A percentile compares a stretch with the other conserved stretches of the same genome.
Conservation (phyloP, 2,329 filamentous ascomycete species). For the Sarocladiaceae sp. region DNA sequence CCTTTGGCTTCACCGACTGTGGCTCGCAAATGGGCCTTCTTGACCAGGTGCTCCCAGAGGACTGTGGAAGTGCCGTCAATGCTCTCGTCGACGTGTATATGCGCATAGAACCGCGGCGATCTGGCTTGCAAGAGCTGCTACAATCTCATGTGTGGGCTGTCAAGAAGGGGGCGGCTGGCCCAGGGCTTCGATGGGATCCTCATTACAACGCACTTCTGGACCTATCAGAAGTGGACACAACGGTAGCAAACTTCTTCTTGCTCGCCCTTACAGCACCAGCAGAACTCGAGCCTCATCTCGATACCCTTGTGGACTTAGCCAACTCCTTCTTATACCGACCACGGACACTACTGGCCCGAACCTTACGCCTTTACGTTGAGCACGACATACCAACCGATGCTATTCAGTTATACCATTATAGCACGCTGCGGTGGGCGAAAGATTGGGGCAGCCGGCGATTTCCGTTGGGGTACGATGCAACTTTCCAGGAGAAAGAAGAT, state of each 20-base stretch:
- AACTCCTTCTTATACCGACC: no score
- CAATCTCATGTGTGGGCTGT: background rate
- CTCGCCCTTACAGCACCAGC: background rate
- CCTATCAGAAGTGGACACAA: background rate
- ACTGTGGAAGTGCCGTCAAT: background rate
- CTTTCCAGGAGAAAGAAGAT: no score
- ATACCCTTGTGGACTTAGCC: no score
- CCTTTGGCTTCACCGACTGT: background rate
- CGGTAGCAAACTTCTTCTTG: background rate
- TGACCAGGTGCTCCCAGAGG: background rate
- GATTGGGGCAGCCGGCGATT: no score
- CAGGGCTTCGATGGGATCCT: no score
- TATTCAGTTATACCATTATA: no score
- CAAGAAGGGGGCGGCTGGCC: no score
- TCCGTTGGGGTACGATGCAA: no score
- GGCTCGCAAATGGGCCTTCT: background rate
- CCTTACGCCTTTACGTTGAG: no score
- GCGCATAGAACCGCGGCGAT: background rate
- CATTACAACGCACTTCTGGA: background rate
- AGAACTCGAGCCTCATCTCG: background rate
- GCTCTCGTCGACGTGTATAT: background rate
- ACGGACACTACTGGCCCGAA: no score
- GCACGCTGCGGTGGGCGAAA: no score
- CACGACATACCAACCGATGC: no score
- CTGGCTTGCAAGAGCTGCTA: background rate